Percentiles rank a stretch among this genome's conserved stretches.
phyloP scores from a whole-genome alignment of 1,139 yeast genomes.

The Candida neerlandica region DNA sequence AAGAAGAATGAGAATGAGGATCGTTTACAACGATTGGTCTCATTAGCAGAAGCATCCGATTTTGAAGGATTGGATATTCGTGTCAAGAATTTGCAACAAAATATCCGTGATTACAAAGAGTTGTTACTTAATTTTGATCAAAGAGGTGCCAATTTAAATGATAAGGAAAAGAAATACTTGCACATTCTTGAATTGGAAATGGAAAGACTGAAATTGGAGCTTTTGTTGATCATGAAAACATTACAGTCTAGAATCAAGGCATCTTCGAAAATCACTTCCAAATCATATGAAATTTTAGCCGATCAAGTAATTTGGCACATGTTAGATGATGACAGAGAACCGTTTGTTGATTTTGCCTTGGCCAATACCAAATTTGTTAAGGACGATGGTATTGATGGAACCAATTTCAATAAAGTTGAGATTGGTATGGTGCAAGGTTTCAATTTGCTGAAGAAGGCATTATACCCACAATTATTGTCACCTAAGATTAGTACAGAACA shows the following conservation, averaged over 20 bases:
- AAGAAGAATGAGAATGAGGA: constrained; percentile 57
- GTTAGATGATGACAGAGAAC: constrained; percentile 58
- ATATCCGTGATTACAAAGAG: constrained; percentile 45
- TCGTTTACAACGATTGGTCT: constrained; percentile 62
- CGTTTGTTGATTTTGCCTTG: constrained; percentile 73
- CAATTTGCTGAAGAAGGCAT: constrained; percentile 60
- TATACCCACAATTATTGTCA: constrained; percentile 71
- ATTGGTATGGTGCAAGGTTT: constrained; percentile 70
- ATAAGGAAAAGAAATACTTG: constrained; percentile 31
- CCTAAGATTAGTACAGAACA: constrained; percentile 41
- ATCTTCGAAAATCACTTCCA: constrained; percentile 28
- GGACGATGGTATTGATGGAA: constrained; percentile 54
- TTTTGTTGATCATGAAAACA: constrained; percentile 69
- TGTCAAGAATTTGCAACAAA: constrained; percentile 57
- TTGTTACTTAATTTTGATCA: constrained; percentile 50
- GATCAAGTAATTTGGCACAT: constrained; percentile 77
- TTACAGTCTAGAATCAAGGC: constrained; percentile 44
- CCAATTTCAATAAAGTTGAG: constrained; percentile 62
- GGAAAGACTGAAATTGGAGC: constrained; percentile 57
- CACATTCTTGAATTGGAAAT: constrained; percentile 56
- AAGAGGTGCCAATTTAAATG: constrained; percentile 25
- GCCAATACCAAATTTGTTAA: constrained; percentile 64
- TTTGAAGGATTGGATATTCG: constrained; percentile 55
- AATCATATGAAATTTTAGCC: constrained; percentile 43
- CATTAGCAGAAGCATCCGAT: constrained; percentile 71